phyloP scores from a whole-genome alignment of 2,329 filamentous ascomycete genomes.

The Talaromyces sp. region DNA sequence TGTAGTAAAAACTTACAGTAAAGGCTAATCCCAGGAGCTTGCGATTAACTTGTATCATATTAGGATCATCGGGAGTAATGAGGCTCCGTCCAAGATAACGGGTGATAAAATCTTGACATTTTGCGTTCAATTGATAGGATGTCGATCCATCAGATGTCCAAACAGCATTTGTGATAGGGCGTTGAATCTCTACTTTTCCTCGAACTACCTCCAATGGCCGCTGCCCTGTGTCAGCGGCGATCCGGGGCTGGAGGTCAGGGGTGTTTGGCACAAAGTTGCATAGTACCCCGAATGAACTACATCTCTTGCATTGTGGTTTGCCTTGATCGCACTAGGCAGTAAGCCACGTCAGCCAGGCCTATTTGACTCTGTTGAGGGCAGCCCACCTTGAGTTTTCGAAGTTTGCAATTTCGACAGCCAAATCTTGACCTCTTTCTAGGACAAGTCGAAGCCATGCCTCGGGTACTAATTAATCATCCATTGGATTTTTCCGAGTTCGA shows the following conservation, averaged over 20 bases:
- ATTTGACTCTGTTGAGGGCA: neutral
- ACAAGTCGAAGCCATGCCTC: neutral
- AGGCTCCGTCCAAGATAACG: slow-evolving; percentile 37
- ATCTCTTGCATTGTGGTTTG: slow-evolving; percentile 42
- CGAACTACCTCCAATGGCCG: slow-evolving; percentile 13
- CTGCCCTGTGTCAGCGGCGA: slow-evolving; percentile 18
- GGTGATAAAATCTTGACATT: slow-evolving; percentile 39
- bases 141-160: slow-evolving; percentile 32
- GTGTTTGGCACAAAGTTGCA: slow-evolving; percentile 40
- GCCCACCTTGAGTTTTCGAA: slow-evolving; percentile 46
- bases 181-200: slow-evolving; percentile 17
- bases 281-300: slow-evolving; percentile 39
- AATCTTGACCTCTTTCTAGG: slow-evolving; percentile 33
- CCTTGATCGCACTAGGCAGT: slow-evolving; percentile 42
- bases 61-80: slow-evolving; percentile 31
- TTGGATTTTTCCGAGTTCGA: neutral
- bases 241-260: slow-evolving; percentile 33
- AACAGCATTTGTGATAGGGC: slow-evolving; percentile 24
- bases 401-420: slow-evolving; percentile 50
- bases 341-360: slow-evolving; percentile 8
- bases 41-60: slow-evolving; percentile 34
- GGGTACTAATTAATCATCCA: neutral
- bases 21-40: slow-evolving; percentile 37
- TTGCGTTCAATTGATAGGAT: slow-evolving; percentile 33
- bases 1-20: slow-evolving; percentile 20